Conservation (phyloP, 495 filamentous ascomycete genomes). For the Hypoxylon perforatum region DNA sequence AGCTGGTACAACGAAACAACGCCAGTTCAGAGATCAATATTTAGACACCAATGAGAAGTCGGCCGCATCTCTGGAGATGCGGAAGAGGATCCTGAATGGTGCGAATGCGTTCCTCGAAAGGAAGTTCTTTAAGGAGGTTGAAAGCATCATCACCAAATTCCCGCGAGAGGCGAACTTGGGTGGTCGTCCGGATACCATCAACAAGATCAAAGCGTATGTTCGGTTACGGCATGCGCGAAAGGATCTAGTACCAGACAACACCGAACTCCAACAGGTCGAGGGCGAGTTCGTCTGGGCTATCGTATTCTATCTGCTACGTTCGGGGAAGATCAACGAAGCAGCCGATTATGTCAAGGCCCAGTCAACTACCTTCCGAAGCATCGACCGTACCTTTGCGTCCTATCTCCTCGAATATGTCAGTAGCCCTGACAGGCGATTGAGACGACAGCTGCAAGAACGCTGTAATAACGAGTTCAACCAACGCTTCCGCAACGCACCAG, state of each 20-base stretch:
- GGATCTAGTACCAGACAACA: slow-evolving; percentile 80
- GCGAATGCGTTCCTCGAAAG: slow-evolving; percentile 81
- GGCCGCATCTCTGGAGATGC: slow-evolving; percentile 66
- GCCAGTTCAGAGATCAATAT: slow-evolving; percentile 80
- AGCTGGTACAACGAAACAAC: slow-evolving; percentile 71
- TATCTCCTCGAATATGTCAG: slow-evolving; percentile 85
- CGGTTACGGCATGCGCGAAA: slow-evolving; percentile 78
- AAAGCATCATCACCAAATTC: slow-evolving; percentile 79
- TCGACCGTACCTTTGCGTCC: slow-evolving; percentile 89
- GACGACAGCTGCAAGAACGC: slow-evolving; percentile 79
- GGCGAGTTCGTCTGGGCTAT: slow-evolving; percentile 92
- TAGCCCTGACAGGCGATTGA: slow-evolving; percentile 76
- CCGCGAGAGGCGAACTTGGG: slow-evolving; percentile 90
- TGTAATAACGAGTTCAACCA: slow-evolving; percentile 92
- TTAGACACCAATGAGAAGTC: slow-evolving; percentile 76
- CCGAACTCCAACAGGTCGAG: slow-evolving; percentile 76
- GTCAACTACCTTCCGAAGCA: slow-evolving; percentile 78
- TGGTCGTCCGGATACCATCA: slow-evolving; percentile 84
- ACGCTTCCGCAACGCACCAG: slow-evolving; percentile 81
- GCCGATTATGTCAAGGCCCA: slow-evolving; percentile 85
- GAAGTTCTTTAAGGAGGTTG: slow-evolving; percentile 75
- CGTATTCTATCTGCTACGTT: slow-evolving; percentile 90
- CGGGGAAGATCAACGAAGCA: slow-evolving; percentile 85
- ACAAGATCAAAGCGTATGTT: slow-evolving; percentile 92
- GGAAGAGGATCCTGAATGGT: slow-evolving; percentile 80